phyloP scores from a whole-genome alignment of 352 stramenopile species.

The Sclerospora graminicola region DNA sequence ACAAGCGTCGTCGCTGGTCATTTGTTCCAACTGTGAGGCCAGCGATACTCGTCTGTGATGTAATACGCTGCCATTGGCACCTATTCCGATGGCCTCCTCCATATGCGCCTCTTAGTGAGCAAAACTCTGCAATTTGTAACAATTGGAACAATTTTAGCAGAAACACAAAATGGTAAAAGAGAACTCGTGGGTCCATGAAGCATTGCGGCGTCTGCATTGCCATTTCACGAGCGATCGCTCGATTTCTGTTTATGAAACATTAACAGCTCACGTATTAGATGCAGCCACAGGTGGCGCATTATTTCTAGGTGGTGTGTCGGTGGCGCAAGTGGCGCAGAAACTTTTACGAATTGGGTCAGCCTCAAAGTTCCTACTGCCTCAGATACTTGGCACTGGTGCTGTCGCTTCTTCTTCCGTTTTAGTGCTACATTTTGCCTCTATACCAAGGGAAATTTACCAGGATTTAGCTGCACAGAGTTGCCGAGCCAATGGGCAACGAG shows the following conservation, averaged over 20 bases:
- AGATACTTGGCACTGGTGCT: constrained; percentile 24
- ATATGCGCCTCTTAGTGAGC: constrained; percentile 6
- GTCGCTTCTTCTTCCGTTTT: constrained; percentile 39
- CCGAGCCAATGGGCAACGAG: constrained; percentile 3
- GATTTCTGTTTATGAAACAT: constrained; percentile 28
- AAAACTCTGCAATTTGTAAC: too few species aligned
- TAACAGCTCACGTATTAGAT: constrained; percentile 32
- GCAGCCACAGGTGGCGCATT: constrained; percentile 36
- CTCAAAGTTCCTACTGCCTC: constrained; percentile 31
- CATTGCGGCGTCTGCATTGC: constrained; percentile 14
- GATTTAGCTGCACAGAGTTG: constrained; percentile 15
- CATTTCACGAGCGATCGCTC: constrained; percentile 34
- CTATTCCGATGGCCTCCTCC: constrained; percentile 38
- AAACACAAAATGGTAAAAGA: background rate
- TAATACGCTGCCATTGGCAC: too few species aligned
- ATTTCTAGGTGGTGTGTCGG: constrained; percentile 36
- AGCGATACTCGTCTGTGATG: too few species aligned
- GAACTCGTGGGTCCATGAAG: constrained; percentile 7
- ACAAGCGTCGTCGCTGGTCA: too few species aligned
- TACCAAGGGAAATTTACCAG: constrained; percentile 34
- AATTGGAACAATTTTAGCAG: too few species aligned
- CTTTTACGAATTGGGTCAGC: constrained; percentile 32
- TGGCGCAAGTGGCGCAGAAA: constrained; percentile 38
- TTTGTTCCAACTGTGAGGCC: constrained; percentile 35
- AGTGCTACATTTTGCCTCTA: constrained; percentile 39